Base-by-base conservation (phyloP, 2,329 filamentous ascomycete genomes). In the Celoporthe dispersa region DNA sequence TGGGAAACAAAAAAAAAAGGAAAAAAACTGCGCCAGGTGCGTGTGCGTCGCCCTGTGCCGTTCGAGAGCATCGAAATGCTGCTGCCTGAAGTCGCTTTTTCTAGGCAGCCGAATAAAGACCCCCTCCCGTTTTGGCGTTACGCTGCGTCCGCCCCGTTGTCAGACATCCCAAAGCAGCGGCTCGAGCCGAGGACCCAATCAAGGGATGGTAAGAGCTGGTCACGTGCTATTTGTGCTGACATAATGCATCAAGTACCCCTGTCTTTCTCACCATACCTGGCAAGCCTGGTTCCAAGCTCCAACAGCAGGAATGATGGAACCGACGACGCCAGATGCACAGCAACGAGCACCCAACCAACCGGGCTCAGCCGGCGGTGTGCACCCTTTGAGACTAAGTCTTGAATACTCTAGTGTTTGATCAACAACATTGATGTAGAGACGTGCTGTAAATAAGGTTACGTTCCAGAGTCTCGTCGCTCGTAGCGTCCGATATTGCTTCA, bases 101-200 rank as follows among this genome's bases (percentile, higher is more conserved):
- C 63, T 44, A 66, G 64, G 64, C 64, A 66, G 53, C 64, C 64
- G 37, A 66, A 66, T 66, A 66, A 66, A 64, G 12, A 5, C 28
- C 37, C 44, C 44, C 44, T 22, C 44, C 44, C 44, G 44, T 48
- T 37, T 9, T 60, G 33, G 57, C 33, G 57, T 60, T 60, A 37
- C 57, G 57, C 57, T 22, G 57, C 9, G 53, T 31, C 53, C 53
- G 53, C 53, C 51, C 51, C 28, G 6, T 57, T 57, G 53, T 57
- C 53, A 19, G 51, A 55, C 28, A 3, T n/a, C 31, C 57, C 33
- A 35, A 11, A 39, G 28, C 41, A 28, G 62, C 62, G 39, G 62
- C 39, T 35, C 62, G 19, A 48, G 41, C 62, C 62, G 62, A 64
- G 28, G 62, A 16, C 16, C 53, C 53, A 57, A 57, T 57, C 25